These are phyloP conservation scores for Pestalotiopsis sp. DNA, from an alignment of 2,329 filamentous ascomycete species.

Conservation along the genomic window DNA sequence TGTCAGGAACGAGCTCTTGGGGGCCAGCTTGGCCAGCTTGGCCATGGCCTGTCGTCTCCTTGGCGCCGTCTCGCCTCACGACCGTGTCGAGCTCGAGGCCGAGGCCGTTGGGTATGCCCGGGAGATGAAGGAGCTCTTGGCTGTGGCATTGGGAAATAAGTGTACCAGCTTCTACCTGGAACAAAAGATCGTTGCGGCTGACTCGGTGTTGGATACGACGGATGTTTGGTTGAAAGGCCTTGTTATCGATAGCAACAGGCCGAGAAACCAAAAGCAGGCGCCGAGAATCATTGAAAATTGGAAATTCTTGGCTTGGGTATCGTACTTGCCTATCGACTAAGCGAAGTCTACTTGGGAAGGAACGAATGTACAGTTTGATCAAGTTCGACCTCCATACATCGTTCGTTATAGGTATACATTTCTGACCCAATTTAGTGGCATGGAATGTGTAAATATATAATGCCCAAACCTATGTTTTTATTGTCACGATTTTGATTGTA, in stretches of 20 bases:
- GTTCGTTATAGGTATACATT: no score
- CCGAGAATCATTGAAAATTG: neutral
- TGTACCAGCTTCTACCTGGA: constrained; percentile 15
- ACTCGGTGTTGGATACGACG: constrained; percentile 4
- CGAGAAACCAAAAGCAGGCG: neutral
- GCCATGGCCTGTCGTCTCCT: neutral
- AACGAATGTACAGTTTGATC: no score
- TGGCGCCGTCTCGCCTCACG: constrained; percentile 8
- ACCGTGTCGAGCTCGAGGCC: neutral
- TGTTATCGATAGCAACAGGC: neutral
- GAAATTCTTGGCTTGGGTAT: neutral
- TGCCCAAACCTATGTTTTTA: no score
- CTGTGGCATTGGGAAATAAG: constrained; percentile 1
- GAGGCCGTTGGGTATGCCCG: constrained; percentile 7
- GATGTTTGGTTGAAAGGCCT: constrained; percentile 4
- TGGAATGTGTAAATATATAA: no score
- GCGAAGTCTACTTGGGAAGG: neutral
- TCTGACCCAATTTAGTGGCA: no score
- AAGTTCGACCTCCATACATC: no score
- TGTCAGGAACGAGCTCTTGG: constrained; percentile 11
- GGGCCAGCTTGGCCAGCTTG: constrained; percentile 9
- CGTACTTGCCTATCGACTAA: neutral
- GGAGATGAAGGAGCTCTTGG: constrained; percentile 2
- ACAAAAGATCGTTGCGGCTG: constrained; percentile 12
- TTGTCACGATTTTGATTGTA: no score